Evolutionary conservation across 208 protist genomes (phyloP), one percentile per base, ranked within the genome.

Genomic region (Leishmania guyanensis): DNA sequence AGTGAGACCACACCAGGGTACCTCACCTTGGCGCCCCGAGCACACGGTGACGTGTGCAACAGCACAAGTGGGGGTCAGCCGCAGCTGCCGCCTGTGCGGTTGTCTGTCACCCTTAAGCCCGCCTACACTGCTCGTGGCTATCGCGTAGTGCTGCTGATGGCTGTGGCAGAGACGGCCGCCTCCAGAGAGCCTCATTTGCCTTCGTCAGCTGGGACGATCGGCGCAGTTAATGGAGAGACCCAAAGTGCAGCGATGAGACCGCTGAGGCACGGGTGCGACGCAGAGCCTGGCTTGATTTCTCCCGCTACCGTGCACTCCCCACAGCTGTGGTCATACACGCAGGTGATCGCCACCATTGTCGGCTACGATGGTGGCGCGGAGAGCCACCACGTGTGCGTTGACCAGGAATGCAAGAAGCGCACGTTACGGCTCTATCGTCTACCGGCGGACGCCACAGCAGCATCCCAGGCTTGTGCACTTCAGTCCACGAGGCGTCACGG

Each of bases 301-400:
- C n/a, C 46, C 58, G 14, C 53, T 10, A 26, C 29, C 5, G 58
- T 71, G 58, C 73, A 79, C 3, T 12, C 48, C 2, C 36, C 8
- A 3, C 39, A 50, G 53, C 10, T 20, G 33, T 86, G 72, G 80
- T 22, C 51, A 29, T 87, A 84, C 62, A 53, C 16, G 50, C 62
- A 84, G 16, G 74, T 54, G 46, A 65, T 58, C 33, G 80, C 86
- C 43, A 95, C 92, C 6, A 75, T 96, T 54, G 66, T 92, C 26
- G 92, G 92, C 51, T 92, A 92, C 79, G 87, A 96, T 79, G 86
- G 86, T 46, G 90, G 90, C 20, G 75, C 78, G 6, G 86, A 88
- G 53, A 54, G 75, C 48, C 92, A 96, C 68, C 84, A 86, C 51
- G 81, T 94, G 5, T 62, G 39, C 66, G 36, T 88, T 29, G 74